Percentiles rank a stretch among this genome's conserved stretches.
Evolutionary conservation across 2,329 filamentous ascomycete genomes (phyloP).

Genomic region (Paecilomyces dactylethromorphus): DNA sequence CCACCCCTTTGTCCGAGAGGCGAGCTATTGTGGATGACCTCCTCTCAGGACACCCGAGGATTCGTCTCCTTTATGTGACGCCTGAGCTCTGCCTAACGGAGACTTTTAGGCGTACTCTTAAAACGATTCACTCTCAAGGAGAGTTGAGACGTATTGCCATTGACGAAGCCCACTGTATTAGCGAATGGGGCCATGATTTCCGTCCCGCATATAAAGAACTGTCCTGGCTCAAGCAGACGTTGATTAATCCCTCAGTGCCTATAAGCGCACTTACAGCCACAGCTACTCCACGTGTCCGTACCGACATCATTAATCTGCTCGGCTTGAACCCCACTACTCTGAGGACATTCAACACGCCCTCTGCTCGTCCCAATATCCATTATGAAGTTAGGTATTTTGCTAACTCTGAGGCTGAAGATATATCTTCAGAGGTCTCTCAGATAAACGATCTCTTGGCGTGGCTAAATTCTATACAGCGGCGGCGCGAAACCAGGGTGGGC

Average conservation of each 20-base stretch:
- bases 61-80: constrained; percentile 82
- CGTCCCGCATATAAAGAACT: constrained; percentile 85
- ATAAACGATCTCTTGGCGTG: constrained; percentile 72
- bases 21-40: constrained; percentile 71
- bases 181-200: constrained; percentile 97
- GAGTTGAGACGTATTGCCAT: constrained; percentile 85
- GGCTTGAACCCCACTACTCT: constrained; percentile 59
- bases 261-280: constrained; percentile 92
- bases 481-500: constrained; percentile 53
- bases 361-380: constrained; percentile 77
- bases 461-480: constrained; percentile 65
- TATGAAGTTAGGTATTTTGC: constrained; percentile 69
- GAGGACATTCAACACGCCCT: constrained; percentile 74
- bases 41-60: constrained; percentile 77
- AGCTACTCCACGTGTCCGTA: constrained; percentile 70
- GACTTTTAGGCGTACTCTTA: constrained; percentile 67
- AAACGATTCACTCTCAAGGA: constrained; percentile 67
- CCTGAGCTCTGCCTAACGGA: constrained; percentile 78
- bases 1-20: constrained; percentile 60
- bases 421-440: constrained; percentile 50
- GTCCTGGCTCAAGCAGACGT: constrained; percentile 67
- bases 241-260: constrained; percentile 69
- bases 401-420: constrained; percentile 21
- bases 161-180: constrained; percentile 95
- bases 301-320: constrained; percentile 75